Conservation (phyloP, 768 basidiomycete species). For the Boletus tylopilopsis region DNA sequence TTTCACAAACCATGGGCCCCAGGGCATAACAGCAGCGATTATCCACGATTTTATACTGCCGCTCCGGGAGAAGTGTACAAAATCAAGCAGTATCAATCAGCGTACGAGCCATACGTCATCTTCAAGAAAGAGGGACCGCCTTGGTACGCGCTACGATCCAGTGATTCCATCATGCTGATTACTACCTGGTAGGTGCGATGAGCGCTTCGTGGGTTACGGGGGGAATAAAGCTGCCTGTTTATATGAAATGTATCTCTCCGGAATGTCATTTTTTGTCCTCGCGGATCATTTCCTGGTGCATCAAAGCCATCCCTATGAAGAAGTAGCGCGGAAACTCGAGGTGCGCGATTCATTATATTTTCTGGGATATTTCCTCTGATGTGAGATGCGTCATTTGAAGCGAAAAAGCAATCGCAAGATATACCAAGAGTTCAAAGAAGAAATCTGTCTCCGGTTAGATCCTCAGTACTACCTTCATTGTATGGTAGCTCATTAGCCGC, state of each 20-base stretch:
- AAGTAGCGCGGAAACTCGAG: constrained; percentile 67
- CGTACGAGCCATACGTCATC: constrained; percentile 87
- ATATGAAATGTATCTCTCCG: constrained; percentile 87
- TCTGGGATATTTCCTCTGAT: neutral
- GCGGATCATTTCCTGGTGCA: constrained; percentile 87
- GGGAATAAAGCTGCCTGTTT: constrained; percentile 92
- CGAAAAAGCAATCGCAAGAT: constrained; percentile 73
- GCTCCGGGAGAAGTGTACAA: constrained; percentile 67
- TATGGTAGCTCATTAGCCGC: neutral
- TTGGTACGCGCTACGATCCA: constrained; percentile 45
- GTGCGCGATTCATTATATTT: constrained; percentile 32
- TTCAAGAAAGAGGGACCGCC: constrained; percentile 73
- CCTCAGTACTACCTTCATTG: neutral
- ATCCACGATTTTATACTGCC: constrained; percentile 60
- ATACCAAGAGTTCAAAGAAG: constrained; percentile 76
- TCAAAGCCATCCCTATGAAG: constrained; percentile 81
- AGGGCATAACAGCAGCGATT: constrained; percentile 82
- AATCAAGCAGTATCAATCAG: constrained; percentile 72
- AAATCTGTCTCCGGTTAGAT: constrained; percentile 60
- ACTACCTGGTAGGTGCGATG: constrained; percentile 68
- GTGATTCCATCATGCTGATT: neutral
- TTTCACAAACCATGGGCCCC: constrained; percentile 77
- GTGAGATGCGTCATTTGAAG: constrained; percentile 33
- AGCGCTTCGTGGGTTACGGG: constrained; percentile 87
- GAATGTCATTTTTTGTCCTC: constrained; percentile 79